These are phyloP conservation scores for Harrya chromipes DNA, from an alignment of 768 basidiomycete genomes.

Conservation along the genomic window DNA sequence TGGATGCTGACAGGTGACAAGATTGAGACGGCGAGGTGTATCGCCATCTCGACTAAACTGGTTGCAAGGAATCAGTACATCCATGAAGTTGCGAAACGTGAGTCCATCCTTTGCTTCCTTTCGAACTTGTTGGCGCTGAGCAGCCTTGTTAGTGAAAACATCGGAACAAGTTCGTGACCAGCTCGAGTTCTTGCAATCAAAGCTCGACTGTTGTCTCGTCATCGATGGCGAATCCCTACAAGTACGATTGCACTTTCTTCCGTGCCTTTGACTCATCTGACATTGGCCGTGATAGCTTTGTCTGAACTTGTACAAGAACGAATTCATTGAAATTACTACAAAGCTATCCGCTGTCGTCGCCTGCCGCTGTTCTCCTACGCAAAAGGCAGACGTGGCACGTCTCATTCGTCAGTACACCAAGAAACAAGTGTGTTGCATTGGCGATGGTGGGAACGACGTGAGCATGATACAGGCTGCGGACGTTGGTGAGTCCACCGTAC, in stretches of 20 bases:
- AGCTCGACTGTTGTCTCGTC: slow-evolving; percentile 95
- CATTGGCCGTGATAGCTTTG: slow-evolving; percentile 59
- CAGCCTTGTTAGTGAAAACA: slow-evolving; percentile 65
- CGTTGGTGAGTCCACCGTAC: slow-evolving; percentile 65
- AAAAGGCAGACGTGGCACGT: slow-evolving; percentile 96
- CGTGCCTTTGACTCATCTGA: not conserved
- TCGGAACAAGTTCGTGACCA: slow-evolving; percentile 80
- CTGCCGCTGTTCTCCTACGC: slow-evolving; percentile 97
- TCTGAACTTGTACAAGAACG: slow-evolving; percentile 83
- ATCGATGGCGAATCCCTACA: slow-evolving; percentile 97
- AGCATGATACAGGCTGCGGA: slow-evolving; percentile 99
- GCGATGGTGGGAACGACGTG: slow-evolving; percentile 98
- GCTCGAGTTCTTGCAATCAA: slow-evolving; percentile 90
- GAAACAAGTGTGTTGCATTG: slow-evolving; percentile 98
- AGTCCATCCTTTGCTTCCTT: slow-evolving; percentile 2
- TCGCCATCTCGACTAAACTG: slow-evolving; percentile 95
- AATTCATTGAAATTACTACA: slow-evolving; percentile 95
- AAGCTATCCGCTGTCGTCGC: slow-evolving; percentile 96
- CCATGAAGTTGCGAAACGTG: slow-evolving; percentile 92
- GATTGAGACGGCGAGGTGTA: slow-evolving; percentile 97
- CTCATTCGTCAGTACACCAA: slow-evolving; percentile 87
- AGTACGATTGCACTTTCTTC: slow-evolving; percentile 38
- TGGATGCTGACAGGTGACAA: slow-evolving; percentile 99
- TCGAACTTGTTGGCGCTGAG: slow-evolving; percentile 1
- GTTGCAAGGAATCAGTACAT: slow-evolving; percentile 97